Evolutionary conservation across 495 filamentous ascomycete species (phyloP), one percentile per base, ranked within the genome.

Genomic region (Aspergillus diversus): DNA sequence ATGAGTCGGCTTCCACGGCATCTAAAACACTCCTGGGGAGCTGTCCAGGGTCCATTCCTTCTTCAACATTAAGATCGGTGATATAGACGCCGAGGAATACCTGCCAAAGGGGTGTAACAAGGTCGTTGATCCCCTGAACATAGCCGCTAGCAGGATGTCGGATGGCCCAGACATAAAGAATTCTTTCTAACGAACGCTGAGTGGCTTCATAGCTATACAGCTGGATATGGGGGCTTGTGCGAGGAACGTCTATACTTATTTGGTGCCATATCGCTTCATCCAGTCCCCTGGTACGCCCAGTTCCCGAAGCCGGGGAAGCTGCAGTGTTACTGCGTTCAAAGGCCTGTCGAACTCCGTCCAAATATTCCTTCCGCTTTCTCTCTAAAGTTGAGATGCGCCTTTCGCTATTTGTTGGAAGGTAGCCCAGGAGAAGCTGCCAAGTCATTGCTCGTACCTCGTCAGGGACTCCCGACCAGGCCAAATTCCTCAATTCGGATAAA

Each of bases 221-320:
- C 63, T 92, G 89, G 50, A 99, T 87, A 77, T 98, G 96, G 31
- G 95, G 95, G 72, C 96, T 97, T 9, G 95, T 99, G 48, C 95
- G 90, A 7, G 95, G 95, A 21, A 99, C 96, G 73, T 99, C 95
- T 69, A 99, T 99, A 66, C 92, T 96, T 73, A 99, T 97, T 68
- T 99, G 95, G 74, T 99, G 95, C 95, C 95, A 99, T 55, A 99
- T 87, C 27, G 90, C 89, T 77, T 99, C 94, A 68, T 98, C 95
- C 27, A 99, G 80, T 7, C 95, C 95, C 68, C 93, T 82, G 33
- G 79, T 80, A 52, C 88, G 83, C 6, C 77, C 75, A 8, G 78
- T 73, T 21, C 67, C 74, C 9, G 78, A 70, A 37, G 69, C 71
- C 47, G 75, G 79, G 5, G 65, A 65, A 64, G 52, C 69, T 57